Conservation (phyloP, 2,329 filamentous ascomycete species). For the Chrysoporthe cubensis region DNA sequence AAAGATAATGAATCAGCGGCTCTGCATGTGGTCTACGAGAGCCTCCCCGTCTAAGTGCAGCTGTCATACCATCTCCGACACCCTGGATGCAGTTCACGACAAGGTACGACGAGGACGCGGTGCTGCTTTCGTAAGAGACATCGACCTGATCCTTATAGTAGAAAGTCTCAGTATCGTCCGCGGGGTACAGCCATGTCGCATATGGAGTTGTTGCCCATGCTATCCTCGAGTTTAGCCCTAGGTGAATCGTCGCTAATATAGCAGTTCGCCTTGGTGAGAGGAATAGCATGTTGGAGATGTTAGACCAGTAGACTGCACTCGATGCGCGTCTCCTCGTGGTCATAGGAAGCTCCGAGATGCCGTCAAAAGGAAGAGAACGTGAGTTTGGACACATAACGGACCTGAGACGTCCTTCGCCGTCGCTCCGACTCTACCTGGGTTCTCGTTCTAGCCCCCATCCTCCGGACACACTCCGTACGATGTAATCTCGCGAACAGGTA, state of each 20-base stretch:
- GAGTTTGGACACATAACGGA: too few species aligned
- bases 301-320: neutral
- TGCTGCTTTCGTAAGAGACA: conserved; percentile 3
- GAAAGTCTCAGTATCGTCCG: conserved; percentile 8
- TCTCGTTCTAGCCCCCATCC: neutral
- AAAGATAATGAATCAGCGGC: neutral
- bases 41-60: too few species aligned
- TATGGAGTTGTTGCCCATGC: neutral
- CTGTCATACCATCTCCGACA: conserved; percentile 1
- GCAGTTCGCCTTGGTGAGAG: neutral
- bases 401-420: too few species aligned
- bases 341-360: neutral
- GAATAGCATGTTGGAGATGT: neutral
- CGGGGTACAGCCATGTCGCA: neutral
- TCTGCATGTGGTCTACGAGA: too few species aligned
- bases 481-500: neutral
- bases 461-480: neutral
- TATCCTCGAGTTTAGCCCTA: neutral
- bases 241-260: neutral
- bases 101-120: neutral
- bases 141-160: conserved; percentile 11
- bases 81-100: conserved; percentile 11
- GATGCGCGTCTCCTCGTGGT: neutral
- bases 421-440: neutral
- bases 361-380: too few species aligned